Percentiles rank a stretch among this genome's conserved stretches.
These are phyloP conservation scores for Suillus paluster DNA, from an alignment of 768 basidiomycete genomes.

Conservation along the genomic window DNA sequence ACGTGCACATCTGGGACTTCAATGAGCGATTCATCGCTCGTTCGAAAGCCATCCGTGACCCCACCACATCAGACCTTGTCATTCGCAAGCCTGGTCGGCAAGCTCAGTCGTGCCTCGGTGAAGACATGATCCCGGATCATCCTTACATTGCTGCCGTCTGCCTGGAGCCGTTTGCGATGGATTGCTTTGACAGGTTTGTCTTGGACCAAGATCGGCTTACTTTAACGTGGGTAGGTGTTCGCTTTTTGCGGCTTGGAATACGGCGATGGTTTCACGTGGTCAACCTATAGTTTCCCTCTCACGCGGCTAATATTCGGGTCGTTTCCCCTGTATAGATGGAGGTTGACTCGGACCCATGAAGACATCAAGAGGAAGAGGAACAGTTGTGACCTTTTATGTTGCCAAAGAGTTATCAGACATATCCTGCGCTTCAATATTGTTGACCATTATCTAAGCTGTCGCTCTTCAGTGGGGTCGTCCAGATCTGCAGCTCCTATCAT, in stretches of 20 bases:
- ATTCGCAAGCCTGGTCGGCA: background rate
- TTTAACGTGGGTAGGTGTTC: background rate
- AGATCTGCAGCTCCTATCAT: too few relatives aligned
- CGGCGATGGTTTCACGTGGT: background rate
- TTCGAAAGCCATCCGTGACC: too few relatives aligned
- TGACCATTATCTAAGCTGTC: too few relatives aligned
- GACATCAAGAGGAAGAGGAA: background rate
- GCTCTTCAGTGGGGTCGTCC: too few relatives aligned
- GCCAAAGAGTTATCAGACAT: too few relatives aligned
- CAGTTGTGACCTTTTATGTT: too few relatives aligned
- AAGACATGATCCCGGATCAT: background rate
- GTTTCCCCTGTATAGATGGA: background rate
- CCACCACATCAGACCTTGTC: background rate
- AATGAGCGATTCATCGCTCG: background rate
- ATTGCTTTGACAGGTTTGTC: background rate
- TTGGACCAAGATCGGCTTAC: background rate
- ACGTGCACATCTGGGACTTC: constrained; percentile 7
- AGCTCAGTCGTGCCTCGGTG: background rate
- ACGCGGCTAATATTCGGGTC: background rate
- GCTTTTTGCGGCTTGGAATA: background rate
- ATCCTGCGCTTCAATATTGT: too few relatives aligned
- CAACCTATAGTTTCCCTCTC: background rate
- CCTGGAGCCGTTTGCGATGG: background rate
- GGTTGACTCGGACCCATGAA: background rate
- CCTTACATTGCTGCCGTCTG: constrained; percentile 5